phyloP scores from a whole-genome alignment of 345 rosid genomes.

The Nephelium lappaceum region DNA sequence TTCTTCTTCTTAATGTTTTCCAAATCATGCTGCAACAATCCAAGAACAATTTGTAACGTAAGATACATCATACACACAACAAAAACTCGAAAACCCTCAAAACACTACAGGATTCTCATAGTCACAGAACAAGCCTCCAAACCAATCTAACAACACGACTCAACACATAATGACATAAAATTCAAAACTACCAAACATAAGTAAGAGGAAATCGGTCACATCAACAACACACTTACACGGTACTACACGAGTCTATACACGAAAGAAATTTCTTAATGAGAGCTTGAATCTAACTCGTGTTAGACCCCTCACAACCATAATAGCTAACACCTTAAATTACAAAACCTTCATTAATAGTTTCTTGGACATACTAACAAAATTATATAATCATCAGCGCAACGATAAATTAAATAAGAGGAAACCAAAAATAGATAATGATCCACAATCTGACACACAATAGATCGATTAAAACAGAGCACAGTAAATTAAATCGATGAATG shows the following conservation, averaged over 20 bases:
- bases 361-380: not conserved
- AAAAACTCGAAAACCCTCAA: not conserved
- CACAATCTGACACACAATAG: not conserved
- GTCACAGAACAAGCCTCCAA: not conserved
- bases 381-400: not conserved
- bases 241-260: not conserved
- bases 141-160: not conserved
- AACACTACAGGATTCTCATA: not conserved
- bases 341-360: not conserved
- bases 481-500: not conserved
- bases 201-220: not conserved
- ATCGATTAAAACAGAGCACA: not conserved
- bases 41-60: not conserved
- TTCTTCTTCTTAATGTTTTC: constrained; percentile 75
- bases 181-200: not conserved
- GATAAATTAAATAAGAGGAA: not conserved
- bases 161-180: not conserved
- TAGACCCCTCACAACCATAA: not conserved
- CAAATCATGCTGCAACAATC: constrained; percentile 46
- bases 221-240: not conserved
- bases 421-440: not conserved
- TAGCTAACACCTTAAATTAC: not conserved
- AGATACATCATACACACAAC: not conserved
- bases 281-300: not conserved
- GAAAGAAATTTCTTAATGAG: not conserved